Evolutionary conservation across 371 early-diverging fungal species (phyloP).

Genomic region (Apophysomyces trapeziformis): DNA sequence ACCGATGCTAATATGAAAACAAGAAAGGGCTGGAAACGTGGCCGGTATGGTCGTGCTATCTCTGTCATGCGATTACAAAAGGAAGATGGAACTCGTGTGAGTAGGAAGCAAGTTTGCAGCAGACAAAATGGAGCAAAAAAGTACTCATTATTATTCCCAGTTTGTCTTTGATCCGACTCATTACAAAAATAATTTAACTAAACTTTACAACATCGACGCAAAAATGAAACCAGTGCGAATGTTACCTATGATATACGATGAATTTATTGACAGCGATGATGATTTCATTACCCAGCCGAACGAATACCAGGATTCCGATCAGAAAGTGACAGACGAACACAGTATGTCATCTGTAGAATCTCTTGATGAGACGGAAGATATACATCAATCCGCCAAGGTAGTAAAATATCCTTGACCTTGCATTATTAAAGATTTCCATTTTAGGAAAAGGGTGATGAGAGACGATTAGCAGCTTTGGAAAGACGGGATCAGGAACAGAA

Average conservation of each 20-base stretch:
- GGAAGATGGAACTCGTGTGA: slow-evolving; percentile 53
- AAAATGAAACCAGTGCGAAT: slow-evolving; percentile 46
- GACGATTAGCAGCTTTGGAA: slow-evolving; percentile 42
- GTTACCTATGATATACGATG: slow-evolving; percentile 52
- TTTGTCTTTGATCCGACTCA: slow-evolving; percentile 75
- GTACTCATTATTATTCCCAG: slow-evolving; percentile 21
- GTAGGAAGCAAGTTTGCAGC: background rate
- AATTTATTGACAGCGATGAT: slow-evolving; percentile 33
- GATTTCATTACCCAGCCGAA: slow-evolving; percentile 22
- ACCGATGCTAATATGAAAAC: slow-evolving; percentile 72
- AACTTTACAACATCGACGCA: slow-evolving; percentile 58
- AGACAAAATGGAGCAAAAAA: too few relatives aligned
- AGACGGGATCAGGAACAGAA: slow-evolving; percentile 27
- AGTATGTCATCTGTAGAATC: slow-evolving; percentile 9
- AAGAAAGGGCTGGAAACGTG: slow-evolving; percentile 73
- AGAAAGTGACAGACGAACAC: background rate
- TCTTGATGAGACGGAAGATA: slow-evolving; percentile 16
- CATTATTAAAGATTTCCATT: background rate
- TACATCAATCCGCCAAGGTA: slow-evolving; percentile 1
- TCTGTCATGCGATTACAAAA: slow-evolving; percentile 69
- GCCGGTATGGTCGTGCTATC: slow-evolving; percentile 80
- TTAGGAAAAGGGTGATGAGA: slow-evolving; percentile 29
- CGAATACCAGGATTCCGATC: background rate
- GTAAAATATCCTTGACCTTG: background rate
- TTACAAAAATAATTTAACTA: slow-evolving; percentile 73